Percentiles rank a stretch among this genome's conserved stretches.
Conservation (phyloP, 2,329 filamentous ascomycete genomes). For the Cordyceps farinosa region DNA sequence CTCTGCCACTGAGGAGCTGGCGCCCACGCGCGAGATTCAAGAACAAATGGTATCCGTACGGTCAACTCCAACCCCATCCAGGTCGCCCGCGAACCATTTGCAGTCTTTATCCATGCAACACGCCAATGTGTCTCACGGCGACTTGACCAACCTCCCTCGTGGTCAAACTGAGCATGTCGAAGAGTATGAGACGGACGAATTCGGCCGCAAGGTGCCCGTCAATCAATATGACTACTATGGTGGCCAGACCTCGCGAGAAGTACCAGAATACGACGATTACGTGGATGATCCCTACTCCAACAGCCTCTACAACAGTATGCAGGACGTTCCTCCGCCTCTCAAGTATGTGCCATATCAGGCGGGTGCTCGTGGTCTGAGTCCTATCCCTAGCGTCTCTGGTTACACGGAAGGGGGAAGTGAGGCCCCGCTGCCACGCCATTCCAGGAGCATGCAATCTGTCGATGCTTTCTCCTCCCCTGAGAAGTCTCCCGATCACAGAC, state of each 20-base stretch:
- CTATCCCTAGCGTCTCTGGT: constrained; percentile 88
- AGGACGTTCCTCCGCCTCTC: constrained; percentile 61
- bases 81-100: constrained; percentile 50
- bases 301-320: constrained; percentile 54
- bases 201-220: constrained; percentile 39
- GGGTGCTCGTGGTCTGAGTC: constrained; percentile 72
- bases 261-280: constrained; percentile 35
- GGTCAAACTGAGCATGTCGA: constrained; percentile 42
- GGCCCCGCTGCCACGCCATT: constrained; percentile 53
- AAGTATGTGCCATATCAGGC: constrained; percentile 67
- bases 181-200: constrained; percentile 47
- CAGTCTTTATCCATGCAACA: constrained; percentile 66
- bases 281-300: constrained; percentile 40
- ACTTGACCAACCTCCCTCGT: constrained; percentile 52
- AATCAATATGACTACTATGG: constrained; percentile 40
- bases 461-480: constrained; percentile 62
- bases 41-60: constrained; percentile 58
- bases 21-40: constrained; percentile 60
- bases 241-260: constrained; percentile 24
- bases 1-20: constrained; percentile 61
- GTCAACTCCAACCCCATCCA: constrained; percentile 61
- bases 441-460: constrained; percentile 45
- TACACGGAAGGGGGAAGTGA: constrained; percentile 69
- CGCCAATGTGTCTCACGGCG: constrained; percentile 57
- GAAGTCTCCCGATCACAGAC: constrained; percentile 43